Conservation (phyloP, 2,329 filamentous ascomycete species). For the Aphanocladium album region DNA sequence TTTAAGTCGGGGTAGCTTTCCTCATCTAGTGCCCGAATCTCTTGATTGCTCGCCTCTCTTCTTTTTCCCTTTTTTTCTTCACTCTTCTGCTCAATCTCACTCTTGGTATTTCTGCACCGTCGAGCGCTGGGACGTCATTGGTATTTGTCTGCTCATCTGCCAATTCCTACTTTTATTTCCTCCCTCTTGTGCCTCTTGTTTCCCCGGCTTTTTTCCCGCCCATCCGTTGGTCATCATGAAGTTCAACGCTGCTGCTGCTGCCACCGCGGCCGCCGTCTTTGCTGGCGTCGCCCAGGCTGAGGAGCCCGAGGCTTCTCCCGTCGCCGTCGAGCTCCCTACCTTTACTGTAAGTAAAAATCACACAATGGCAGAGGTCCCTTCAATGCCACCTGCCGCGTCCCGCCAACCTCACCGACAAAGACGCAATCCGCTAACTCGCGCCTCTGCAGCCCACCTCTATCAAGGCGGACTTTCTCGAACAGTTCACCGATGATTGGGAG, state of each 20-base stretch:
- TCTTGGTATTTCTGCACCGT: background rate
- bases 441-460: slow-evolving; percentile 68
- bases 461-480: slow-evolving; percentile 94
- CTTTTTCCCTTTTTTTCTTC: background rate
- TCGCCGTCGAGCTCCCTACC: slow-evolving; percentile 63
- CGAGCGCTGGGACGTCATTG: slow-evolving; percentile 9
- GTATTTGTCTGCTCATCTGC: slow-evolving; percentile 5
- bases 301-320: slow-evolving; percentile 58
- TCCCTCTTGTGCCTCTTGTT: slow-evolving; percentile 5
- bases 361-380: background rate
- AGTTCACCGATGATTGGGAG: slow-evolving; percentile 97
- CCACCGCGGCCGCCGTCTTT: slow-evolving; percentile 67
- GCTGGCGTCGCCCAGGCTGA: slow-evolving; percentile 66
- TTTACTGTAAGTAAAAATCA: slow-evolving; percentile 69
- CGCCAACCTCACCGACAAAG: slow-evolving; percentile 8
- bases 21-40: slow-evolving; percentile 4
- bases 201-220: background rate
- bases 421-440: slow-evolving; percentile 19
- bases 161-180: slow-evolving; percentile 23
- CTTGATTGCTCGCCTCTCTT: background rate
- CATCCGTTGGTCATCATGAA: slow-evolving; percentile 58
- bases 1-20: slow-evolving; percentile 11
- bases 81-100: slow-evolving; percentile 4
- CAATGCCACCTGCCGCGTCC: no score
- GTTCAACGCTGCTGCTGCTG: slow-evolving; percentile 73